A percentile compares a stretch with the other conserved stretches of the same genome.
phyloP scores from a whole-genome alignment of 2,329 filamentous ascomycete species.

The Aspergillus intermedius region DNA sequence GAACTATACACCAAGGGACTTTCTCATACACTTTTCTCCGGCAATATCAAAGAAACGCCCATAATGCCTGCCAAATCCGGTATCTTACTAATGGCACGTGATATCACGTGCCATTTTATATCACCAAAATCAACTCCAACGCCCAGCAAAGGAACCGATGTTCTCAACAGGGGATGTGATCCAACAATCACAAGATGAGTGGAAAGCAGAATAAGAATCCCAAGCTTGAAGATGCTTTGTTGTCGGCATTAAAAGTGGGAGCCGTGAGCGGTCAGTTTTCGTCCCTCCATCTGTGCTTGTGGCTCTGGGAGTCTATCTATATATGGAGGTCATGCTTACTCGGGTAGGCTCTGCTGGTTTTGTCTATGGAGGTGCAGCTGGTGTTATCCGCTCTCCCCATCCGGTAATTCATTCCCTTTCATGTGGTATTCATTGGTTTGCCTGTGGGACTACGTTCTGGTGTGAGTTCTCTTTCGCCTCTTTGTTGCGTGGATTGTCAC shows the following conservation, averaged over 20 bases:
- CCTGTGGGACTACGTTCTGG: conserved; percentile 70
- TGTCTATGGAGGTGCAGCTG: conserved; percentile 60
- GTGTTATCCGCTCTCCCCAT: conserved; percentile 63
- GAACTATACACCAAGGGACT: too few species aligned
- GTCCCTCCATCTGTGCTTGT: conserved; percentile 6
- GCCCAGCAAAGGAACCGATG: neutral
- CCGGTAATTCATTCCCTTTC: conserved; percentile 63
- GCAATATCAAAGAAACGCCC: too few species aligned
- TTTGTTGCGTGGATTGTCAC: conserved; percentile 31
- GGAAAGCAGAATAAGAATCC: conserved; percentile 11
- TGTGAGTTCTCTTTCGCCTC: conserved; percentile 44
- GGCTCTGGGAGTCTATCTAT: neutral
- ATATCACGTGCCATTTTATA: too few species aligned
- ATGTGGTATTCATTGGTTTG: conserved; percentile 74
- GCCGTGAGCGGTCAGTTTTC: conserved; percentile 49
- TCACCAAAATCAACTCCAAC: too few species aligned
- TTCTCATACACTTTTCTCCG: too few species aligned
- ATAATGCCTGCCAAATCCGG: too few species aligned
- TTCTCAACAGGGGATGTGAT: neutral
- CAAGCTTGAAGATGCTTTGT: conserved; percentile 14
- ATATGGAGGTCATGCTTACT: conserved; percentile 2
- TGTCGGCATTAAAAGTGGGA: conserved; percentile 52
- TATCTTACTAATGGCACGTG: too few species aligned
- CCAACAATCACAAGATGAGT: conserved; percentile 21
- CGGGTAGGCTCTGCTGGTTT: conserved; percentile 45